Evolutionary conservation across 768 basidiomycete genomes (phyloP).

Genomic region (Ramaria sp.): DNA sequence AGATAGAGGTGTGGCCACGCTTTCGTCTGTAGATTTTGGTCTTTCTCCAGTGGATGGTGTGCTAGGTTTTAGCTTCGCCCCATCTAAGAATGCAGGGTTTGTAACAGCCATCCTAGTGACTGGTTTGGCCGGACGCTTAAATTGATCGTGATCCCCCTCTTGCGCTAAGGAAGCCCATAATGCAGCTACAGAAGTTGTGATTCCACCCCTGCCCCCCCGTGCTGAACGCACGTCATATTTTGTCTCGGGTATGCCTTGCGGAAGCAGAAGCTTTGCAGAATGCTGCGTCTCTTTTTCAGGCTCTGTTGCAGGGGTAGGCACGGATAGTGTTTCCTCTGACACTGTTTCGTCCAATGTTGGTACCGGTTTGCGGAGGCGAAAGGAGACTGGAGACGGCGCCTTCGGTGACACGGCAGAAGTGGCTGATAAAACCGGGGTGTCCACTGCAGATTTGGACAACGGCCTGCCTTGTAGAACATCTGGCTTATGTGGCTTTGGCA

Average conservation of each 20-base stretch:
- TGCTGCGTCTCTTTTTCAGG: slow-evolving; percentile 16
- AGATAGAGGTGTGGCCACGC: too few species aligned
- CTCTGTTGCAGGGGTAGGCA: background rate
- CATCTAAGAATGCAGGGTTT: background rate
- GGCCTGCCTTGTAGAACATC: too few species aligned
- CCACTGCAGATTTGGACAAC: too few species aligned
- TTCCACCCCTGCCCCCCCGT: slow-evolving; percentile 66
- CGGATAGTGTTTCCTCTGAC: background rate
- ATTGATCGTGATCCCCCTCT: background rate
- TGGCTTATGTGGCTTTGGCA: too few species aligned
- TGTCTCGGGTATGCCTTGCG: slow-evolving; percentile 36
- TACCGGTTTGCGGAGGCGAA: background rate
- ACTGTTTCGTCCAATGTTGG: background rate
- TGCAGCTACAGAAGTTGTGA: slow-evolving; percentile 61
- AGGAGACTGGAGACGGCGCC: background rate
- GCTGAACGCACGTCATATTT: slow-evolving; percentile 71
- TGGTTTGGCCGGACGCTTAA: background rate
- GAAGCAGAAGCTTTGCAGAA: slow-evolving; percentile 24
- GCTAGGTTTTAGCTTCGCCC: background rate
- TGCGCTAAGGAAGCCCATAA: slow-evolving; percentile 47
- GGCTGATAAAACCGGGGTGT: background rate
- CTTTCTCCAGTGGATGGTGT: background rate
- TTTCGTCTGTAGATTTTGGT: slow-evolving; percentile 11
- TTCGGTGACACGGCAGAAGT: background rate
- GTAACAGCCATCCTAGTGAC: background rate